Base-by-base conservation (phyloP, 2,329 filamentous ascomycete species). In the Septoria petroselini region DNA sequence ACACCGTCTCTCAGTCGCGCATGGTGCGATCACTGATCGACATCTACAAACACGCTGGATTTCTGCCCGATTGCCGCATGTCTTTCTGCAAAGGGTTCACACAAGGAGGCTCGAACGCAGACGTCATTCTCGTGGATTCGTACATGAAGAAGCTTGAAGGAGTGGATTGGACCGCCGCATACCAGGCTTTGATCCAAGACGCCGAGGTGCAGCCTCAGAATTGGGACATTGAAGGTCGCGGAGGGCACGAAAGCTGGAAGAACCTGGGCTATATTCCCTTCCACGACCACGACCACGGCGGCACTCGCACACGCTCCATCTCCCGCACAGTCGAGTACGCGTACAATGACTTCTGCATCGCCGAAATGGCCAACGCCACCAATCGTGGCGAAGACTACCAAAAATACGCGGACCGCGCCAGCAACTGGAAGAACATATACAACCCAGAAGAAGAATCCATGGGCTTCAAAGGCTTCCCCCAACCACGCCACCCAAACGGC, bases 51-150 rank as follows among this genome's bases (percentile, higher is more conserved):
- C 76, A 87, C 50, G 76, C 83, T 50, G 85, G 85, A 0, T 88
- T 82, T 73, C 71, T 89, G 1, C 85, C 85, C 0, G 86, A 89
- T 59, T 88, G 85, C 53, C 80, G 83, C 29, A 88, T 88, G 85
- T 83, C 78, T 12, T 73, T 87, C 3, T 85, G 79, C 62, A 85
- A 84, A 62, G 85, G 85, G 0, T 83, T 78, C 58, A 88, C 85
- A 0, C 85, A 89, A 68, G 84, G 85, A 9, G 85, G 85, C 0
- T 86, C 83, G 0, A 88, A 88, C 52, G 85, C 85, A 2, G 85
- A 89, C 60, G 78, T 84, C 8, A 75, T 89, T 0, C 69, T 89
- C 1, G 81, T 81, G 0, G 85, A 89, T 59, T 82, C 81, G 0
- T 88, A 78, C 53, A 57, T 87, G 29, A 89, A 89, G 64, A 83